Evolutionary conservation across 2,329 filamentous ascomycete genomes (phyloP), one percentile per base, ranked within the genome.

Genomic region (Claviceps capensis): DNA sequence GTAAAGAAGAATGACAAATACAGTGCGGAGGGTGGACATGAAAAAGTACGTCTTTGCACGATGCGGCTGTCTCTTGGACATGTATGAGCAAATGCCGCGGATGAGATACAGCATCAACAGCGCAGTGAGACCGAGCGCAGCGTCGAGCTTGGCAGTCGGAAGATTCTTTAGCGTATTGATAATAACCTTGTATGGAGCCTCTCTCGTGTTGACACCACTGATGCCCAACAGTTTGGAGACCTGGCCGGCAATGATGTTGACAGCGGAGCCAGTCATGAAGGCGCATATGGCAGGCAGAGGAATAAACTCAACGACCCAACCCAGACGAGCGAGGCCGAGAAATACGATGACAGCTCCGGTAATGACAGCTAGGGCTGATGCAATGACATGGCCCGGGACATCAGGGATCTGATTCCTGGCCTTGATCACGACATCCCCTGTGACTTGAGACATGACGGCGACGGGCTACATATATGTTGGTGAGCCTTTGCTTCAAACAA

Each of bases 1-100:
- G 68, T 90, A 91, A 2, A 93, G 74, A 45, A 91, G 69, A 55
- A 93, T 88, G 58, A 90, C 83, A 62, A 93, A 89, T 1, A 81
- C 85, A 4, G 86, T 88, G 40, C 87, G 81, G 41, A 93, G 74
- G 0, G 88, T 91, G 17, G 81, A 85, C 49, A 83, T 66, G 71
- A 91, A 90, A 69, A 91, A 91, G 74, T 80, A 89, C 1, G 79
- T 60, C 74, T 87, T 88, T 53, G 79, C 76, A 49, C 75, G 75
- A 2, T 74, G 69, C 2, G 87, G 85, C 57, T 84, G 75, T 63
- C 76, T 82, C 67, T 76, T 81, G n/a, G 83, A 83, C 60, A 81
- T 72, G 55, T 67, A 75, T 48, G 74, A 78, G 70, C 85, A 88
- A 49, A 69, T 67, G 50, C 65, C 75, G 5, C 86, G 81, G 57